These are phyloP conservation scores for Dipteronia sinensis DNA, from an alignment of 345 rosid species.

Conservation along the genomic window DNA sequence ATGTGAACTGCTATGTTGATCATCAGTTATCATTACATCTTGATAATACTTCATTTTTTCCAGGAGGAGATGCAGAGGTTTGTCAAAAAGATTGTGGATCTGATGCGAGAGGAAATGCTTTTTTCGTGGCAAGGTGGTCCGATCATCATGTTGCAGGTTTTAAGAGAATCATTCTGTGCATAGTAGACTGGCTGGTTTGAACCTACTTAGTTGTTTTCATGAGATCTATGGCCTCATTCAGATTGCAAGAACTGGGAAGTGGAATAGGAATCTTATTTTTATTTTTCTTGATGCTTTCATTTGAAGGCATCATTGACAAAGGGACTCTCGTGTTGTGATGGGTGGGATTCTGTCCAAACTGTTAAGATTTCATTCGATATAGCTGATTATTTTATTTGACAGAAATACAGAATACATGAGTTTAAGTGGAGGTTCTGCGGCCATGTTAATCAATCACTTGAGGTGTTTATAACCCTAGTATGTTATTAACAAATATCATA, in stretches of 20 bases:
- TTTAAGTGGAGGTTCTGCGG: background rate
- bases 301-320: background rate
- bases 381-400: background rate
- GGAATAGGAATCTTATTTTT: conserved; percentile 5
- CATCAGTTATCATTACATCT: conserved; percentile 14
- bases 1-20: conserved; percentile 19
- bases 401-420: too few species aligned
- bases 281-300: conserved; percentile 9
- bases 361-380: background rate
- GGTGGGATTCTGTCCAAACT: background rate
- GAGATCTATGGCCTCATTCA: conserved; percentile 11
- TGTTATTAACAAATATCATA: background rate
- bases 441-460: conserved; percentile 6
- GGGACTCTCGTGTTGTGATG: too few species aligned
- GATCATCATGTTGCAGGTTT: conserved; percentile 88
- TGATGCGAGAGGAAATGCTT: conserved; percentile 76
- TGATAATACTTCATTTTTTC: conserved; percentile 20
- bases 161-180: conserved; percentile 9
- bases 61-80: conserved; percentile 91
- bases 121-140: conserved; percentile 99
- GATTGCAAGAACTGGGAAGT: background rate
- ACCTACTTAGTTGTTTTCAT: conserved; percentile 6
- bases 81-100: conserved; percentile 82
- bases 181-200: conserved; percentile 4
- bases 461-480: background rate